Base-by-base conservation (phyloP, 2,329 filamentous ascomycete genomes). In the Aspergillus pseudoglaucus region DNA sequence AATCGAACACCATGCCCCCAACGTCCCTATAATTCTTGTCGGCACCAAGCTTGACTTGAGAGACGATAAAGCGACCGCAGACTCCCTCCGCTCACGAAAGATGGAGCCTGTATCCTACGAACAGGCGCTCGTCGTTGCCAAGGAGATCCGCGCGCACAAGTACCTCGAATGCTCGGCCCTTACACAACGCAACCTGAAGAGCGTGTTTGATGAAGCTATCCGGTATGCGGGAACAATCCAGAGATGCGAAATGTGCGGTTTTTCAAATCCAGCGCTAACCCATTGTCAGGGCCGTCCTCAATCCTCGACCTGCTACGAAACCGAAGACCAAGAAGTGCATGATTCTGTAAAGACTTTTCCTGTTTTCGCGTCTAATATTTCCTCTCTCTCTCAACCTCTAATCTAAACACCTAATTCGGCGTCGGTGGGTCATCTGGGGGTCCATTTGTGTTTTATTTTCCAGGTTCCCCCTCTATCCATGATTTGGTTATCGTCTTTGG, bases 101-200 rank as follows among this genome's bases (percentile, higher is more conserved):
- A 96, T 95, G 90, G 87, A 93, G 61, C 89, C 93, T n/a, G 90
- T 97, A 51, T 85, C 88, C 46, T 97, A 95, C 71, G 89, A 95
- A 69, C 88, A 95, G 71, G 93, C 90, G 35, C 78, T 95, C 54
- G 75, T 84, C 56, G 87, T 91, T 55, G 89, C 90, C 53, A 94
- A 94, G 75, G 90, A 96, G 63, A 96, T 98, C 72, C 86, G 83
- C 66, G 91, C 93, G 41, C 88, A 93, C 74, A 97, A 96, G 75
- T 98, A 98, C 73, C 80, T 97, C 38, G 93, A 98, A 74, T 98
- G 93, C 75, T 97, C 93, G 45, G 93, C 93, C 42, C 77, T 98
- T 58, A 98, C 93, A 33, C 93, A 97, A 77, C 80, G 91, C 64
- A 96, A 96, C 71, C 73, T 98, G 60, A 98, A 98, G 84, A 95